phyloP scores from a whole-genome alignment of 495 filamentous ascomycete species.

The Apodospora peruviana region DNA sequence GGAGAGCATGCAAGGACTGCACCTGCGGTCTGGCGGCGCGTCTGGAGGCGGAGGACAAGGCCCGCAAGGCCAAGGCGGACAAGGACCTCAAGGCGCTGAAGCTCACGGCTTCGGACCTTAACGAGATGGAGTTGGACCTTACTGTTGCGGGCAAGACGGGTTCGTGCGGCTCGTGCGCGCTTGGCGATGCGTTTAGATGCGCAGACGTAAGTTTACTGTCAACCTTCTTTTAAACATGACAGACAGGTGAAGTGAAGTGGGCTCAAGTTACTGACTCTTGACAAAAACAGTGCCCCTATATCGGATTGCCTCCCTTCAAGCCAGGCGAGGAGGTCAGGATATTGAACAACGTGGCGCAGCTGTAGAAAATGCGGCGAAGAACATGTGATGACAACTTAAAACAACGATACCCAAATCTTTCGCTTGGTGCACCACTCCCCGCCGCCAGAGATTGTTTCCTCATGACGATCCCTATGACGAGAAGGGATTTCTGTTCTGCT shows the following conservation, averaged over 20 bases:
- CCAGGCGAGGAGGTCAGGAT: constrained; percentile 89
- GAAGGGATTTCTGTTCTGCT: too few species aligned
- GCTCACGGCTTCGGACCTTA: constrained; percentile 70
- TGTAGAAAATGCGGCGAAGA: constrained; percentile 58
- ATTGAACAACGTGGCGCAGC: constrained; percentile 77
- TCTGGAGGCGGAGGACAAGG: constrained; percentile 74
- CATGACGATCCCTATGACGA: too few species aligned
- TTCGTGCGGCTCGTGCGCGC: constrained; percentile 84
- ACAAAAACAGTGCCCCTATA: constrained; percentile 72
- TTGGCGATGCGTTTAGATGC: constrained; percentile 85
- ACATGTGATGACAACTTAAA: neutral
- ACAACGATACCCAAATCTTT: too few species aligned
- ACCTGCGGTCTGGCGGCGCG: constrained; percentile 81
- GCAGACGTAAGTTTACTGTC: constrained; percentile 17
- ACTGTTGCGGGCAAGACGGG: constrained; percentile 94
- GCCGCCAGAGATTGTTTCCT: neutral
- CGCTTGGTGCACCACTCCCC: neutral
- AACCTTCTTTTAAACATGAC: neutral
- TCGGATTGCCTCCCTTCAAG: constrained; percentile 92
- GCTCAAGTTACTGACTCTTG: neutral
- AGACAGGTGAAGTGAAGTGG: neutral
- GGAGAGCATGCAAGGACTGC: constrained; percentile 95
- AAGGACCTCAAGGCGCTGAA: constrained; percentile 54
- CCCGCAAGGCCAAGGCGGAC: constrained; percentile 55
- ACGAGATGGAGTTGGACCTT: constrained; percentile 87